Evolutionary conservation across 23 red algal species (phyloP), one percentile per base, ranked within the genome.

Genomic region (Gracilaria vermiculophylla): DNA sequence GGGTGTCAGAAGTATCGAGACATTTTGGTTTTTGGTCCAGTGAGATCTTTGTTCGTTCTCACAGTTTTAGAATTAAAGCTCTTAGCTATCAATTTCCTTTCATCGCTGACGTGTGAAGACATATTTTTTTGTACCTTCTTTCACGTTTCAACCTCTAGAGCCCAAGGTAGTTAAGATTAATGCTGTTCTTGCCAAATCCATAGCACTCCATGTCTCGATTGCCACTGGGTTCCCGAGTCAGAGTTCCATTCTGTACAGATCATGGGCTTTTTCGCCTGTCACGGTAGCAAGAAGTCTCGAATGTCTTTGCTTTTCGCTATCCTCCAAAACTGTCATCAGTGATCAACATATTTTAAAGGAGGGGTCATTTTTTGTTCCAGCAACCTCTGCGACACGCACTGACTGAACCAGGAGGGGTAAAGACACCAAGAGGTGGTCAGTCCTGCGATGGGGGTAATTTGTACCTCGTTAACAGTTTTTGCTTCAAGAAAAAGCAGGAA

Each of bases 151-250:
- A 60, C 20, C 23, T 7, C 24, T 16, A 29, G 19, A 58, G 21
- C 23, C 54, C 4, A 58, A 28, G 54, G 7, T 28, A 29, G 5
- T 58, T 25, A 28, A 0, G 54, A 5, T 58, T 29, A 28, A 25
- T 11, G 24, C 29, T 25, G 17, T 14, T 14, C 6, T 2, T 12
- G 16, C 16, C 29, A 35, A 15, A 34, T 14, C 8, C 32, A 24
- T 34, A 64, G 29, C 58, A 64, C 9, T 0, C 13, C 29, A 9
- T 34, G 10, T 14, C 25, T 64, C 8, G 20, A 64, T 0, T 64
- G 35, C 58, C 58, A 64, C 58, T 64, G 58, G 29, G 29, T 16
- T 64, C 58, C 58, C 58, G 58, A 64, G 58, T 34, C 58, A 64
- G 35, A 64, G 29, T 34, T 24, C 28, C 25, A 64, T 64, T 64